Conservation (phyloP, 495 filamentous ascomycete genomes). For the Lasiosphaeria ovina region DNA sequence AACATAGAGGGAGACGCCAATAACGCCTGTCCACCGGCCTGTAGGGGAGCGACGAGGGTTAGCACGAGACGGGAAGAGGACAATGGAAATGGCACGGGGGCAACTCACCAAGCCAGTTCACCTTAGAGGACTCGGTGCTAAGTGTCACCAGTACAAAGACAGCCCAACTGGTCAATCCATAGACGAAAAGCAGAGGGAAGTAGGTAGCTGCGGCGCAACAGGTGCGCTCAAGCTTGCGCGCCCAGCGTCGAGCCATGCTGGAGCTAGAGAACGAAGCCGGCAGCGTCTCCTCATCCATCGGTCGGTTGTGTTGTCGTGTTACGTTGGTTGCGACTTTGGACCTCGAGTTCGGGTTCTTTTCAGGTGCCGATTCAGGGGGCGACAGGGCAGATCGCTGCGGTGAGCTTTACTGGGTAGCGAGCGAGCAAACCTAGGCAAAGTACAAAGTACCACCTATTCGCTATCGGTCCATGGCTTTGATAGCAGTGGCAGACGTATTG, state of each 20-base stretch:
- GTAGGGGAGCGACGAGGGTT: slow-evolving; percentile 4
- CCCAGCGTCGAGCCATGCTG: slow-evolving; percentile 56
- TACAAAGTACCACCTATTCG: no score
- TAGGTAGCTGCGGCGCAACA: slow-evolving; percentile 80
- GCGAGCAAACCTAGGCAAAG: no score
- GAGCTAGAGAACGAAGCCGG: slow-evolving; percentile 4
- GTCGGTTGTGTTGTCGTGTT: no score
- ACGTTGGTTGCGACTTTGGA: no score
- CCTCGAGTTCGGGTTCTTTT: no score
- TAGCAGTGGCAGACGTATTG: no score
- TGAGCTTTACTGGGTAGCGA: no score
- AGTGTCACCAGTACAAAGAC: slow-evolving; percentile 81
- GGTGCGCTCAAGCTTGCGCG: slow-evolving; percentile 73
- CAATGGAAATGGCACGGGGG: not conserved
- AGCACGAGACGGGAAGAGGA: not conserved
- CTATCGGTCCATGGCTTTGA: no score
- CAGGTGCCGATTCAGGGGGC: no score
- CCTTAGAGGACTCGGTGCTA: slow-evolving; percentile 57
- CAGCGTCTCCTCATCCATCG: not conserved
- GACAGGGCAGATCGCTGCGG: no score
- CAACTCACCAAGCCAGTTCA: slow-evolving; percentile 64
- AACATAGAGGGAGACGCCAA: slow-evolving; percentile 71
- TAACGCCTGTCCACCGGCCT: slow-evolving; percentile 47
- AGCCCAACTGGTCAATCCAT: slow-evolving; percentile 85
- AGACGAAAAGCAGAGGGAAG: slow-evolving; percentile 87